These are phyloP conservation scores for Neoscytalidium dimidiatum DNA, from an alignment of 2,329 filamentous ascomycete species.

Conservation along the genomic window DNA sequence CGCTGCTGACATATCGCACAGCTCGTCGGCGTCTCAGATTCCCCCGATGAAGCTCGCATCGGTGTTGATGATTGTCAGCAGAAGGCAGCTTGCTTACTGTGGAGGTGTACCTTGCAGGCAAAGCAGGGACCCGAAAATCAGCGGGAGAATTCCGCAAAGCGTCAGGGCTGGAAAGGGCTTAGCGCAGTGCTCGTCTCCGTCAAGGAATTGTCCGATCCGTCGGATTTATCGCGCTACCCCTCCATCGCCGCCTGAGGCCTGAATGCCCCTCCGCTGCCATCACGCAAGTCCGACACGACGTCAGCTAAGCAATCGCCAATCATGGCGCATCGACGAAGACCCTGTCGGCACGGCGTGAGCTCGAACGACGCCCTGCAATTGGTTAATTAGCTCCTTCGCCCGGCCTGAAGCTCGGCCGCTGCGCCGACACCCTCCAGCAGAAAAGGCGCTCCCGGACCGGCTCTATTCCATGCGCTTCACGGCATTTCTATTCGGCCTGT, in stretches of 20 bases:
- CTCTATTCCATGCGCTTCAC: slow-evolving; percentile 13
- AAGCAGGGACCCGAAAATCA: background rate
- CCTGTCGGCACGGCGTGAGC: background rate
- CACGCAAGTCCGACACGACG: slow-evolving; percentile 11
- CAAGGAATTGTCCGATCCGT: background rate
- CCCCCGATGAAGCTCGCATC: background rate
- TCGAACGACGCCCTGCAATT: background rate
- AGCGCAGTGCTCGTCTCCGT: background rate
- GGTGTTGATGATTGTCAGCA: background rate
- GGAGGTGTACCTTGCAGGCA: background rate
- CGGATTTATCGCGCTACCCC: slow-evolving; percentile 14
- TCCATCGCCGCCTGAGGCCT: too few species aligned
- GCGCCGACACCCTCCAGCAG: background rate
- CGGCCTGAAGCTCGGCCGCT: background rate
- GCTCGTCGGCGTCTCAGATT: background rate
- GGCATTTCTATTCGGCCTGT: slow-evolving; percentile 9
- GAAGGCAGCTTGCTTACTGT: background rate
- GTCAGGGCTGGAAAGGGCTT: background rate
- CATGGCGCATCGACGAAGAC: background rate
- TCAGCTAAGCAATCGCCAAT: slow-evolving; percentile 8
- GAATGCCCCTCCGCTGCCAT: background rate
- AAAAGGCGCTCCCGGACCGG: background rate
- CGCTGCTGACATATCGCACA: background rate
- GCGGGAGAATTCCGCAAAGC: slow-evolving; percentile 4
- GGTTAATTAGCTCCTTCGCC: background rate